Evolutionary conservation across 2,329 filamentous ascomycete genomes (phyloP).

Genomic region (Diaporthe ilicicola): DNA sequence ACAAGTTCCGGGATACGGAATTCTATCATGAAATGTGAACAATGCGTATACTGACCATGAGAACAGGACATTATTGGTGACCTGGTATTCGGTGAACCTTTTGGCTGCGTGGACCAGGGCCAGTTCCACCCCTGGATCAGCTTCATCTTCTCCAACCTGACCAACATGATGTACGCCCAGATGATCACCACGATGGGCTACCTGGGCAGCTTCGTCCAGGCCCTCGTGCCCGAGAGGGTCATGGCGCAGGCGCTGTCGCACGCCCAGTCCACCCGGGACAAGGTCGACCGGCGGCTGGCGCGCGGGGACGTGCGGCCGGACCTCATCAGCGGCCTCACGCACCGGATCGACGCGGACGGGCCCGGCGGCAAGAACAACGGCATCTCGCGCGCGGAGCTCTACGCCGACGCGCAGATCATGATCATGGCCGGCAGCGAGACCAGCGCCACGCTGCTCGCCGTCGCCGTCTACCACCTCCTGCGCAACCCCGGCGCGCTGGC

Average conservation of each 20-base stretch:
- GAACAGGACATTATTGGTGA: conserved; percentile 38
- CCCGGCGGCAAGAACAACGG: background rate
- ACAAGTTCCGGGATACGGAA: too few relatives aligned
- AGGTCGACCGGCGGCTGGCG: conserved; percentile 33
- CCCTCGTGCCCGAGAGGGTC: conserved; percentile 26
- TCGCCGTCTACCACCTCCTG: conserved; percentile 31
- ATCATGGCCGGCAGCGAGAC: conserved; percentile 35
- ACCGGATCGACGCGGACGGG: conserved; percentile 16
- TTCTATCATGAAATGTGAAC: too few relatives aligned
- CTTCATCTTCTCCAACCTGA: conserved; percentile 38
- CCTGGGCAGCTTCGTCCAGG: conserved; percentile 29
- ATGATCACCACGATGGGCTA: conserved; percentile 32
- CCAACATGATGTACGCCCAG: conserved; percentile 36
- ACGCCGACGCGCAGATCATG: conserved; percentile 33
- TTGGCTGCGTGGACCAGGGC: conserved; percentile 36
- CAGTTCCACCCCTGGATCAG: conserved; percentile 39
- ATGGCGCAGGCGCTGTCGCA: conserved; percentile 30
- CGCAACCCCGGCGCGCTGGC: conserved; percentile 28
- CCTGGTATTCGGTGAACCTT: conserved; percentile 39
- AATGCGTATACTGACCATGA: background rate
- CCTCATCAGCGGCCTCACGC: conserved; percentile 28
- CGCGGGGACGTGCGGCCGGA: conserved; percentile 30
- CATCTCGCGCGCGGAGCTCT: conserved; percentile 31
- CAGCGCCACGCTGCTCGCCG: conserved; percentile 34
- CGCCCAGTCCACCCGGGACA: conserved; percentile 31